A percentile compares a stretch with the other conserved stretches of the same genome.
Evolutionary conservation across 2,329 filamentous ascomycete species (phyloP).

Genomic region (Boeremia exigua): DNA sequence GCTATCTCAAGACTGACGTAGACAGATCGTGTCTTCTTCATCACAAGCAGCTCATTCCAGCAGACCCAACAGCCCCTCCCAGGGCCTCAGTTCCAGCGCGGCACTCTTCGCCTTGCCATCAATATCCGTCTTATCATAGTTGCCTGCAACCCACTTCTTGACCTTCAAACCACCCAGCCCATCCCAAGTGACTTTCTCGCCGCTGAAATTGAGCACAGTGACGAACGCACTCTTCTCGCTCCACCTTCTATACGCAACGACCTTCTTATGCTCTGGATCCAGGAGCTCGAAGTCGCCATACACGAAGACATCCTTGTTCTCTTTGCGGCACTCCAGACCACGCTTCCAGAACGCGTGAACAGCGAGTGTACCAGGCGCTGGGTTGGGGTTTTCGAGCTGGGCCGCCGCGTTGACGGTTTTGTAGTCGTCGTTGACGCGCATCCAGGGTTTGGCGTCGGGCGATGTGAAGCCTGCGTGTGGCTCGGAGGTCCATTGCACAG

Average conservation of each 20-base stretch:
- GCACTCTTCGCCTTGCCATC: slow-evolving; percentile 25
- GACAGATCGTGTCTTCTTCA: background rate
- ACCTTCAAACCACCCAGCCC: slow-evolving; percentile 35
- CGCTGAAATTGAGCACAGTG: slow-evolving; percentile 44
- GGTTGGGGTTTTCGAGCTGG: slow-evolving; percentile 51
- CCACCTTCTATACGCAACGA: slow-evolving; percentile 44
- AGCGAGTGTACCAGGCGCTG: slow-evolving; percentile 46
- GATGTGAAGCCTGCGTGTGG: slow-evolving; percentile 68
- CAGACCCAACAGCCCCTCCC: slow-evolving; percentile 45
- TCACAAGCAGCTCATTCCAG: slow-evolving; percentile 13
- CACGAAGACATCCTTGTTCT: slow-evolving; percentile 65
- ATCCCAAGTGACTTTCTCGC: slow-evolving; percentile 37
- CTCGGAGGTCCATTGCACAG: slow-evolving; percentile 69
- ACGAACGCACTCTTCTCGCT: slow-evolving; percentile 35
- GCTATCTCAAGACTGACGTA: too few relatives aligned
- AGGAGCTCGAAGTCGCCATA: slow-evolving; percentile 66
- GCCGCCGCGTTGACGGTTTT: slow-evolving; percentile 62
- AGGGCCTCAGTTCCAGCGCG: slow-evolving; percentile 38
- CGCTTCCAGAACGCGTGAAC: slow-evolving; percentile 68
- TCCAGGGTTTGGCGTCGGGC: slow-evolving; percentile 61
- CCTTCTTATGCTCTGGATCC: slow-evolving; percentile 51
- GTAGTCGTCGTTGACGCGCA: slow-evolving; percentile 65
- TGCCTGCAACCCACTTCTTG: slow-evolving; percentile 46
- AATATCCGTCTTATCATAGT: slow-evolving; percentile 40
- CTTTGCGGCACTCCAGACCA: slow-evolving; percentile 61